Evolutionary conservation across 2,329 filamentous ascomycete species (phyloP), one percentile per base, ranked within the genome.

Genomic region (Fusarium torulosum): DNA sequence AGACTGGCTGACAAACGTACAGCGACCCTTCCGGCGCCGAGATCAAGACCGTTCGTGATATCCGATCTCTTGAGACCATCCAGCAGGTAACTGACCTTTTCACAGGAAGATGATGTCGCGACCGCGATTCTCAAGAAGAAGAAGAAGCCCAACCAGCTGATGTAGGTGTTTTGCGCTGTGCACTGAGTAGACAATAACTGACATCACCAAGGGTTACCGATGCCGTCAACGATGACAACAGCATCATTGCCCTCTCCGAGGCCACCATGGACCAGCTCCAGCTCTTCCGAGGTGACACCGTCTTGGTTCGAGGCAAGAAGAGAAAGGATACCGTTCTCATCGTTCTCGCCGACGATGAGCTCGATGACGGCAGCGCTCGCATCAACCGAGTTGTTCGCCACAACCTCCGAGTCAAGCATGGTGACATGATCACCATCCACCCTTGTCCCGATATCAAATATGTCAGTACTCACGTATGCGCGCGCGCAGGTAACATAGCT

Each of bases 391-490:
- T 98, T 67, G 94, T 98, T 76, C 91, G 96, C 79, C 96, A 98
- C 87, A 99, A 99, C 82, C 88, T 99, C 68, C 91, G 96, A 59
- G 95, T 99, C 76, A 98, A 98, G 90, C 95, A 97, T 78, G 96
- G 96, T 78, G 96, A 99, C 79, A 92, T 98, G 78, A 91, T 99
- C 82, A 97, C 94, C 64, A 94, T 99, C 69, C 94, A 98, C 83
- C 90, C 96, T 55, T 99, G 96, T 85, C 95, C 96, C 19, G 96
- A 99, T 81, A 99, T 99, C 86, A 99, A 99, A 97, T 99, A 99
- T 81, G 94, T 97, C 82, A 80, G 93, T 88, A 57, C 42, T n/a
- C 42, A 42, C 44, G 5, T 15, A 21, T 8, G 17, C 23, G 40
- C 17, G 8, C n/a, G 25, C 15, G 31, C 8, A 11, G 4, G 6